Conservation (phyloP, 805 yeast species). For the Helenozyma baotianmanensis region DNA sequence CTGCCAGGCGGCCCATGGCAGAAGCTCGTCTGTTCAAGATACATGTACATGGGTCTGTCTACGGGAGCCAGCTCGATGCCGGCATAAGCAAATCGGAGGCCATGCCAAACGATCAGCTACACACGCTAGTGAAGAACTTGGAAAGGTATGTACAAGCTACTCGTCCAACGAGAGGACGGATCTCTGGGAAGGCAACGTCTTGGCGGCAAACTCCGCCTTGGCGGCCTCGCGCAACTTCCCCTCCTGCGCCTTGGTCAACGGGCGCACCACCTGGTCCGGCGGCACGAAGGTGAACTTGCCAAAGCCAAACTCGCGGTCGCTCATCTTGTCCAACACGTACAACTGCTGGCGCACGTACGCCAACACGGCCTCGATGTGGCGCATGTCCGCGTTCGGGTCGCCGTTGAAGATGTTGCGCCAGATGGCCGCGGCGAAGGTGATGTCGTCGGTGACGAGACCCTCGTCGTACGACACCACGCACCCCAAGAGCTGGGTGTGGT, state of each 20-base stretch:
- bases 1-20: no score
- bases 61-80: no score
- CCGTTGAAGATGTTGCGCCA: conserved; percentile 94
- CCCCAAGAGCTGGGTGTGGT: conserved; percentile 86
- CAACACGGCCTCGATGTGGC: conserved; percentile 83
- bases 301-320: conserved; percentile 89
- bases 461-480: conserved; percentile 89
- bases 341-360: conserved; percentile 86
- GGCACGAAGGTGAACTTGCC: conserved; percentile 84
- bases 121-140: no score
- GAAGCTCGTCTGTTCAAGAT: no score
- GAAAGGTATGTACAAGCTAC: conserved; percentile 18
- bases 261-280: conserved; percentile 73
- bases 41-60: no score
- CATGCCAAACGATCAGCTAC: no score
- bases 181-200: conserved; percentile 57
- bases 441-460: conserved; percentile 76
- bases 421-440: conserved; percentile 69
- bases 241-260: conserved; percentile 64
- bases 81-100: no score
- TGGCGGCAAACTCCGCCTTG: conserved; percentile 48
- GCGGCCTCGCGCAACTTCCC: conserved; percentile 47
- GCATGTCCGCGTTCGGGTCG: conserved; percentile 71
- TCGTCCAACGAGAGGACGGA: conserved; percentile 41
- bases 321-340: conserved; percentile 77